Conservation (phyloP, 345 rosid genomes). For the Heritiera littoralis region DNA sequence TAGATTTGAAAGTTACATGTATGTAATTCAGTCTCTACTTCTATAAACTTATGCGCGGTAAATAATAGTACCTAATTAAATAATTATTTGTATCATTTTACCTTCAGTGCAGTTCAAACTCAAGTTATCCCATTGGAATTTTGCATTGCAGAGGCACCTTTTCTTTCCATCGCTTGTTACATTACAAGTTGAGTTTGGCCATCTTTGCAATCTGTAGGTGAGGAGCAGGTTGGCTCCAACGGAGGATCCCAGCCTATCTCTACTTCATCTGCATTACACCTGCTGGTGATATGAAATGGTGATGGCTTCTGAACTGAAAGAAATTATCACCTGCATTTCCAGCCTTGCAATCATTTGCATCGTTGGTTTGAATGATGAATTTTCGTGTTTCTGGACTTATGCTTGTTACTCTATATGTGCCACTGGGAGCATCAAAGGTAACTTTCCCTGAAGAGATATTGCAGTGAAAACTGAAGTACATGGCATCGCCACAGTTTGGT, state of each 20-base stretch:
- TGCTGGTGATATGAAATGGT: slow-evolving; percentile 38
- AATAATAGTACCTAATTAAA: neutral
- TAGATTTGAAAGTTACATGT: neutral
- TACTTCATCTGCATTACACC: slow-evolving; percentile 47
- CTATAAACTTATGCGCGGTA: neutral
- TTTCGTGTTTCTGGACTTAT: slow-evolving; percentile 38
- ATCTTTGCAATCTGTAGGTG: slow-evolving; percentile 56
- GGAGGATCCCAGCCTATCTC: slow-evolving; percentile 62
- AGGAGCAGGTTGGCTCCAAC: slow-evolving; percentile 50
- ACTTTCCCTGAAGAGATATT: slow-evolving; percentile 45
- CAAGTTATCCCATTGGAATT: slow-evolving; percentile 47
- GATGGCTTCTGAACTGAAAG: slow-evolving; percentile 29
- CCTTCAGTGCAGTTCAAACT: slow-evolving; percentile 53
- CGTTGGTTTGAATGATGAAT: slow-evolving; percentile 40
- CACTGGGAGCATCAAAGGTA: slow-evolving; percentile 36
- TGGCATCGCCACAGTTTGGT: slow-evolving; percentile 57
- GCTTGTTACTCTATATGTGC: slow-evolving; percentile 42
- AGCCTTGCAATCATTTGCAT: slow-evolving; percentile 23
- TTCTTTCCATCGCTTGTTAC: slow-evolving; percentile 31
- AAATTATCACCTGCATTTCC: slow-evolving; percentile 12
- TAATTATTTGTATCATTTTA: slow-evolving; percentile 17
- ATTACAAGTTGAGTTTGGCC: slow-evolving; percentile 56
- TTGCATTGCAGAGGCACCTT: slow-evolving; percentile 51
- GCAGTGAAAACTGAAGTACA: slow-evolving; percentile 55
- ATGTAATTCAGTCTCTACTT: neutral